Percentiles rank a stretch among this genome's conserved stretches.
Conservation (phyloP, 306 rosid genomes). For the Citrullus colocynthis region DNA sequence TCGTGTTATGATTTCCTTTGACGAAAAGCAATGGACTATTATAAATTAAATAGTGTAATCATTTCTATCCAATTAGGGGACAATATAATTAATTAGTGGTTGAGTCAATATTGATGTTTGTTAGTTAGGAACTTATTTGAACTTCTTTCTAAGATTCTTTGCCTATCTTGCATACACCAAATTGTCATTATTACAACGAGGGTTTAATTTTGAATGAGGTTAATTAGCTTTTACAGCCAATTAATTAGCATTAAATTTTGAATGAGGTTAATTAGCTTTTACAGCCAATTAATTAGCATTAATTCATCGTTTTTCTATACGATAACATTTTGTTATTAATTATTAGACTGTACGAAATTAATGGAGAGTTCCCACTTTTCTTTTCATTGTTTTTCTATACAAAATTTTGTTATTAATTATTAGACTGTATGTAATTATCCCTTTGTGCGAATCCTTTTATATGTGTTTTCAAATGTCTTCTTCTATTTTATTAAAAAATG, state of each 20-base stretch:
- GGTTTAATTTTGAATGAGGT: not conserved
- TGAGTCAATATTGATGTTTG: not conserved
- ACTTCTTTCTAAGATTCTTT: not conserved
- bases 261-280: not conserved
- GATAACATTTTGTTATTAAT: not conserved
- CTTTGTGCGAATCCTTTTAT: not conserved
- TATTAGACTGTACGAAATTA: too few relatives aligned
- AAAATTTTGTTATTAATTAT: too few relatives aligned
- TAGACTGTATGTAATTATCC: not conserved
- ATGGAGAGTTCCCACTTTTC: not conserved
- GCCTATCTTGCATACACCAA: not conserved
- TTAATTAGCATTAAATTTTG: not conserved
- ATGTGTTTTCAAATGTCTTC: too few relatives aligned
- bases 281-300: not conserved
- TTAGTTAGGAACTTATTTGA: not conserved
- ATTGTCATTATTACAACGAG: not conserved
- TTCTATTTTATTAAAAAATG: too few relatives aligned
- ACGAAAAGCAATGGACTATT: not conserved
- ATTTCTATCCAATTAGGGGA: not conserved
- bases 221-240: not conserved
- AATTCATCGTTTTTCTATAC: not conserved
- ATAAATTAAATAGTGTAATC: not conserved
- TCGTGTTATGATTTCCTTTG: not conserved
- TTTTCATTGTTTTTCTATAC: not conserved
- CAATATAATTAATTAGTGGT: constrained; percentile 9